phyloP scores from a whole-genome alignment of 352 stramenopile genomes.

The Phytopythium cucurbitacearum region DNA sequence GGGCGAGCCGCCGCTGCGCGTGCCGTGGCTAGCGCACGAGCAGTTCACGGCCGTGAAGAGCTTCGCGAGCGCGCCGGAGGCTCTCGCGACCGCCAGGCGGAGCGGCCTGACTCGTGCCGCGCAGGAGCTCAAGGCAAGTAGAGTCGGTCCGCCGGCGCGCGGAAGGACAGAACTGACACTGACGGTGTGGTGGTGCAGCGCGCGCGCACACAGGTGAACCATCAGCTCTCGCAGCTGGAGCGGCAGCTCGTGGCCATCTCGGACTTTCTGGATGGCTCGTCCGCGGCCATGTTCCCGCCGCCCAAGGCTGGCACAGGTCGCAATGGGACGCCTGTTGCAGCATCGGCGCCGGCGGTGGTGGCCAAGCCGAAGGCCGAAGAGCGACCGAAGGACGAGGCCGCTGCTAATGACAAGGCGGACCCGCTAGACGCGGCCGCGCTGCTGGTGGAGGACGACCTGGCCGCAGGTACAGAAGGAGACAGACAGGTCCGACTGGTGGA shows the following conservation, averaged over 20 bases:
- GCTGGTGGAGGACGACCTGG: slow-evolving; percentile 67
- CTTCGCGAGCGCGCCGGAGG: slow-evolving; percentile 38
- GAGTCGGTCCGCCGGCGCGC: background rate
- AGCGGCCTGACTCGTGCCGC: slow-evolving; percentile 41
- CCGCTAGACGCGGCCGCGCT: slow-evolving; percentile 16
- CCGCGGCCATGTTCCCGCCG: slow-evolving; percentile 35
- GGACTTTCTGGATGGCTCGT: slow-evolving; percentile 50
- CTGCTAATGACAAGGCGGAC: slow-evolving; percentile 17
- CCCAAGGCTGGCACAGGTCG: background rate
- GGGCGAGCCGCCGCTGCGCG: slow-evolving; percentile 19
- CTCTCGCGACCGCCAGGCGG: slow-evolving; percentile 46
- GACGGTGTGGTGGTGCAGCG: slow-evolving; percentile 16
- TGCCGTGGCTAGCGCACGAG: slow-evolving; percentile 68
- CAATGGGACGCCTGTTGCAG: slow-evolving; percentile 1
- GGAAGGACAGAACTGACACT: background rate
- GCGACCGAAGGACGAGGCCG: slow-evolving; percentile 7
- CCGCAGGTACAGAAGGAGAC: slow-evolving; percentile 26
- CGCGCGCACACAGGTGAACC: slow-evolving; percentile 45
- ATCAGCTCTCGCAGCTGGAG: slow-evolving; percentile 61
- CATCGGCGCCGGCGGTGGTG: slow-evolving; percentile 12
- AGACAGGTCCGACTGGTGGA: background rate
- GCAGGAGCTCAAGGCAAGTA: slow-evolving; percentile 57
- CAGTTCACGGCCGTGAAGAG: slow-evolving; percentile 57
- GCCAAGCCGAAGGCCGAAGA: slow-evolving; percentile 10
- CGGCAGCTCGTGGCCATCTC: slow-evolving; percentile 50